These are phyloP conservation scores for Yamadazyma phyllophila DNA, from an alignment of 805 yeast genomes.

Conservation along the genomic window DNA sequence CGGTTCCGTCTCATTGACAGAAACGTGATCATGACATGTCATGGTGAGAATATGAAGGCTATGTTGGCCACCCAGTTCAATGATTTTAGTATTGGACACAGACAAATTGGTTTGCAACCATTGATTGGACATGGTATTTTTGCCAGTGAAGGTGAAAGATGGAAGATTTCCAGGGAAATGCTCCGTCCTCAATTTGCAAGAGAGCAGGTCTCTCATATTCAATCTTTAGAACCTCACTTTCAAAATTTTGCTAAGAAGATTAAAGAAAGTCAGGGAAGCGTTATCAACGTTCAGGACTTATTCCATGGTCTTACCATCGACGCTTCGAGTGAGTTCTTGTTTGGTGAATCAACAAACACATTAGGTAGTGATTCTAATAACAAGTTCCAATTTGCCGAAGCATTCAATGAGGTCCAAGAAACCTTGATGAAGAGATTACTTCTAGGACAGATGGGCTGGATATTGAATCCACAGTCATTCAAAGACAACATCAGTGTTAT, in stretches of 20 bases:
- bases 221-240: slow-evolving; percentile 31
- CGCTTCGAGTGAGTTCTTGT: slow-evolving; percentile 39
- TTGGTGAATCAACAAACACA: slow-evolving; percentile 35
- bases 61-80: slow-evolving; percentile 36
- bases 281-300: slow-evolving; percentile 32
- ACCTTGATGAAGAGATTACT: slow-evolving; percentile 20
- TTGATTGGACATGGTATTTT: slow-evolving; percentile 39
- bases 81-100: slow-evolving; percentile 31
- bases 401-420: slow-evolving; percentile 35
- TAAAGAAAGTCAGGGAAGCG: slow-evolving; percentile 16
- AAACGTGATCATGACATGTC: slow-evolving; percentile 24
- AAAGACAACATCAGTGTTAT: slow-evolving; percentile 27
- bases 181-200: slow-evolving; percentile 40
- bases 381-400: slow-evolving; percentile 24
- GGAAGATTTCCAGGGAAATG: slow-evolving; percentile 39
- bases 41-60: slow-evolving; percentile 37
- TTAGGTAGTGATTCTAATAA: slow-evolving; percentile 13
- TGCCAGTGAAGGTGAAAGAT: slow-evolving; percentile 36
- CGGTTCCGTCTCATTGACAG: slow-evolving; percentile 4
- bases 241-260: slow-evolving; percentile 25
- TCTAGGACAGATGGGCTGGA: slow-evolving; percentile 25
- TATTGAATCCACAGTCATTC: slow-evolving; percentile 28
- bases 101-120: slow-evolving; percentile 26
- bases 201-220: slow-evolving; percentile 34
- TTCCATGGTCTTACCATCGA: slow-evolving; percentile 38